These are phyloP conservation scores for Hanseniaspora clermontiae DNA, from an alignment of 805 yeast species.

Conservation along the genomic window DNA sequence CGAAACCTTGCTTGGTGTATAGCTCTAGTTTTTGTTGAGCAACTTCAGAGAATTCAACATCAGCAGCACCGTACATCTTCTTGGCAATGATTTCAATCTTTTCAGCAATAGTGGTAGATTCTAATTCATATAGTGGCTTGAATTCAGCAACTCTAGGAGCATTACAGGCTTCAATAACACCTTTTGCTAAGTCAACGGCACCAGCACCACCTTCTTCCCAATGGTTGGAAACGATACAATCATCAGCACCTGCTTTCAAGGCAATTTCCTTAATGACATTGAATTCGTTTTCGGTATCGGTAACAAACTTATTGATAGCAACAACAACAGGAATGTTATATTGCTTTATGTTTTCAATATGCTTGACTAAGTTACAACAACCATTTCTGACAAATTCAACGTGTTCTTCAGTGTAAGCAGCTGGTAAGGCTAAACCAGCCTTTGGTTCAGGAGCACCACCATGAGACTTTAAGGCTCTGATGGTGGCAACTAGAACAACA, in stretches of 20 bases:
- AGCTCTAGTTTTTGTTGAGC: conserved; percentile 58
- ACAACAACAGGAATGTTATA: conserved; percentile 73
- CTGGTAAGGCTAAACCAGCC: conserved; percentile 69
- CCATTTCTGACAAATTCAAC: conserved; percentile 57
- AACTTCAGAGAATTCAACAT: conserved; percentile 52
- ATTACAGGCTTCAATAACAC: conserved; percentile 52
- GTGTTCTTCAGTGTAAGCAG: conserved; percentile 60
- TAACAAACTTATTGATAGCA: conserved; percentile 67
- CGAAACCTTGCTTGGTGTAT: conserved; percentile 64
- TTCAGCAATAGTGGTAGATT: conserved; percentile 48
- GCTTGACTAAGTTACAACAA: conserved; percentile 64
- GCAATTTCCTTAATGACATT: conserved; percentile 56
- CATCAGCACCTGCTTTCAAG: conserved; percentile 63
- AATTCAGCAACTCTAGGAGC: conserved; percentile 31
- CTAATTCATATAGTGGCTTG: conserved; percentile 48
- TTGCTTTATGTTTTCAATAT: conserved; percentile 55
- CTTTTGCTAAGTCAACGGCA: conserved; percentile 59
- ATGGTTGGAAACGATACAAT: conserved; percentile 70
- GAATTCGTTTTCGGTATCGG: conserved; percentile 59
- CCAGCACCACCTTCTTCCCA: conserved; percentile 83
- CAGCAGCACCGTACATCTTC: conserved; percentile 67
- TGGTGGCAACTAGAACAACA: conserved; percentile 71
- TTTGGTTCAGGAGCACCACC: conserved; percentile 85
- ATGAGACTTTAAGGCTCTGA: conserved; percentile 71
- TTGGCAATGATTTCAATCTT: conserved; percentile 56